A percentile compares a stretch with the other conserved stretches of the same genome.
Evolutionary conservation across 2,329 filamentous ascomycete species (phyloP).

Genomic region (Aspergillus pseudoviridinutans): DNA sequence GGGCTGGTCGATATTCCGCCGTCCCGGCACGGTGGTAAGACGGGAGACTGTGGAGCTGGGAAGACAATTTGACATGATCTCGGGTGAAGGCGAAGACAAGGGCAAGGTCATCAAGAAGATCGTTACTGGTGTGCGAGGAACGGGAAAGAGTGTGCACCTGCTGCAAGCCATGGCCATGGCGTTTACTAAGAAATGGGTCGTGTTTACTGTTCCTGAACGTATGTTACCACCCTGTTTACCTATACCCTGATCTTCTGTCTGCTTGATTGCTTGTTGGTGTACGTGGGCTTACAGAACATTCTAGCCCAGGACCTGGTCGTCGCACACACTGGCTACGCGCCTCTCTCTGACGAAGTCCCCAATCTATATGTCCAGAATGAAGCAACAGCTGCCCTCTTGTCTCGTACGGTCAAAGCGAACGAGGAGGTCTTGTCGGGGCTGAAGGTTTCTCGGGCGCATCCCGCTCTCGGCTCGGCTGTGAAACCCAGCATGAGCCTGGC

Average conservation of each 20-base stretch:
- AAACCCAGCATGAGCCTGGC: conserved; percentile 59
- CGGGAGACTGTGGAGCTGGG: conserved; percentile 71
- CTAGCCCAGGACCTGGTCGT: conserved; percentile 76
- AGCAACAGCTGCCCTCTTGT: conserved; percentile 71
- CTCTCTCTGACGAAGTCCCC: conserved; percentile 54
- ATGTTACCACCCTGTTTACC: conserved; percentile 24
- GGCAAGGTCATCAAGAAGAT: conserved; percentile 53
- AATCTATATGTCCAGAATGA: conserved; percentile 70
- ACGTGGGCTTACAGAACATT: conserved; percentile 7
- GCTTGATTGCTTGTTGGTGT: conserved; percentile 1
- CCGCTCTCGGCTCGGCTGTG: conserved; percentile 57
- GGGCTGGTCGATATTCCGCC: conserved; percentile 80
- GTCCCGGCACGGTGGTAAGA: conserved; percentile 74
- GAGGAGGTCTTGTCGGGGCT: conserved; percentile 55
- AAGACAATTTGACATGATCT: conserved; percentile 57
- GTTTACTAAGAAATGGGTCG: conserved; percentile 79
- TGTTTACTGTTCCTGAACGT: conserved; percentile 89
- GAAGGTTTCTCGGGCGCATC: conserved; percentile 50
- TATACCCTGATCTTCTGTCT: not conserved
- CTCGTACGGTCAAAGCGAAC: conserved; percentile 71
- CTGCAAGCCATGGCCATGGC: conserved; percentile 80
- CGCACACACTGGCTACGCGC: conserved; percentile 75
- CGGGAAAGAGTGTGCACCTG: conserved; percentile 83
- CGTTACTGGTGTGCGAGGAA: conserved; percentile 66
- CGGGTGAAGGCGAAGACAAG: conserved; percentile 36